Evolutionary conservation across 805 yeast species (phyloP).

Genomic region (Candida koratica): DNA sequence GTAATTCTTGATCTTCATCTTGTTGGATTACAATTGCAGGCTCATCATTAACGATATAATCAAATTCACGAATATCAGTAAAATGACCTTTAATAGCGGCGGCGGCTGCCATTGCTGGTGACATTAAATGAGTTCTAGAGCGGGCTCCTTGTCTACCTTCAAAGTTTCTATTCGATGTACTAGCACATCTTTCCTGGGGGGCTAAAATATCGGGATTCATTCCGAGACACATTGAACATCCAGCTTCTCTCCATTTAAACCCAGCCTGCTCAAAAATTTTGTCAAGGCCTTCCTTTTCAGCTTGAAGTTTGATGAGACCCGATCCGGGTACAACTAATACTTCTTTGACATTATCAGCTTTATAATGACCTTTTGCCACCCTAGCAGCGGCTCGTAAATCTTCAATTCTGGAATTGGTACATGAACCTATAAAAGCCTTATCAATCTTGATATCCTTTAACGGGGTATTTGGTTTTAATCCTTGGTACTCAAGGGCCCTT

Average conservation of each 20-base stretch:
- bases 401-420: slow-evolving; percentile 97
- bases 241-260: slow-evolving; percentile 99
- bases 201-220: slow-evolving; percentile 97
- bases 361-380: slow-evolving; percentile 84
- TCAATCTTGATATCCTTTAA: slow-evolving; percentile 73
- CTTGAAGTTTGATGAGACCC: slow-evolving; percentile 88
- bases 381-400: slow-evolving; percentile 94
- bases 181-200: slow-evolving; percentile 97
- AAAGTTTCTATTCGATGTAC: slow-evolving; percentile 97
- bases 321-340: slow-evolving; percentile 97
- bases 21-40: slow-evolving; percentile 55
- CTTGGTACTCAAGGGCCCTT: slow-evolving; percentile 91
- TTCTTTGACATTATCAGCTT: slow-evolving; percentile 74
- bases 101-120: slow-evolving; percentile 99
- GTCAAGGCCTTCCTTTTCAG: slow-evolving; percentile 92
- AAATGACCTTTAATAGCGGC: slow-evolving; percentile 92
- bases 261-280: slow-evolving; percentile 89
- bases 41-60: slow-evolving; percentile 55
- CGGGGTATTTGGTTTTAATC: slow-evolving; percentile 78
- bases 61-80: slow-evolving; percentile 82
- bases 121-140: slow-evolving; percentile 95
- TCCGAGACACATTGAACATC: slow-evolving; percentile 99
- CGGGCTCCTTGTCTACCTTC: slow-evolving; percentile 98
- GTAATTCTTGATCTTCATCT: slow-evolving; percentile 52
- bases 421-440: slow-evolving; percentile 95